Conservation (phyloP, 768 basidiomycete species). For the Suillus placidus region DNA sequence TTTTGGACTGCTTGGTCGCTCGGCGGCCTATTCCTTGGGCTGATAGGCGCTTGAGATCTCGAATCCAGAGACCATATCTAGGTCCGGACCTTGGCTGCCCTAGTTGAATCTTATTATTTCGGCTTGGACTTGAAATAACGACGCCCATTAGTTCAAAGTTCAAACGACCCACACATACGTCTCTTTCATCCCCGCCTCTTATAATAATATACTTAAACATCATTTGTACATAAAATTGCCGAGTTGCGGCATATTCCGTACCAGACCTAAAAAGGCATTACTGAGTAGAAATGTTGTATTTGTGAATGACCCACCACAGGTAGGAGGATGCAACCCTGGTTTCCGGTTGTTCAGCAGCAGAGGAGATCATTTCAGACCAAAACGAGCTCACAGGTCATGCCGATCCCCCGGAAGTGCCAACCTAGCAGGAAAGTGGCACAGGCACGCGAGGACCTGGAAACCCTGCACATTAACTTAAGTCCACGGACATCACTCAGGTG, state of each 20-base stretch:
- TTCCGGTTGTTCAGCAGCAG: conserved; percentile 6
- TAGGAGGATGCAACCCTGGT: conserved; percentile 5
- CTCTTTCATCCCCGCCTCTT: conserved; percentile 17
- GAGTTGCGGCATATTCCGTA: conserved; percentile 30
- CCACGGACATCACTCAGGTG: conserved; percentile 40
- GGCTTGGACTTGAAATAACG: background rate
- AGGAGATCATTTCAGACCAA: conserved; percentile 17
- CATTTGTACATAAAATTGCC: conserved; percentile 31
- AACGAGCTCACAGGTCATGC: conserved; percentile 24
- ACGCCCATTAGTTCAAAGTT: conserved; percentile 8
- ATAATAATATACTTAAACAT: conserved; percentile 7
- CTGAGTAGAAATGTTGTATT: conserved; percentile 19
- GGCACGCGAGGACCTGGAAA: conserved; percentile 39
- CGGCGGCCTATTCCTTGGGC: conserved; percentile 2
- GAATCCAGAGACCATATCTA: background rate
- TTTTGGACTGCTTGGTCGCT: background rate
- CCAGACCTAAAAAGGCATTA: conserved; percentile 27
- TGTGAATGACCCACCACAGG: conserved; percentile 16
- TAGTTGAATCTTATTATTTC: background rate
- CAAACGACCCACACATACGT: background rate
- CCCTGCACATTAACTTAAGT: conserved; percentile 41
- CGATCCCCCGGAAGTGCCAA: conserved; percentile 31
- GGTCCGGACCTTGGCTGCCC: background rate
- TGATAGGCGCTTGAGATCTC: background rate
- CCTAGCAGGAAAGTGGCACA: conserved; percentile 31